These are phyloP conservation scores for Melampsora americana DNA, from an alignment of 1,284 basidiomycete genomes.

Conservation along the genomic window DNA sequence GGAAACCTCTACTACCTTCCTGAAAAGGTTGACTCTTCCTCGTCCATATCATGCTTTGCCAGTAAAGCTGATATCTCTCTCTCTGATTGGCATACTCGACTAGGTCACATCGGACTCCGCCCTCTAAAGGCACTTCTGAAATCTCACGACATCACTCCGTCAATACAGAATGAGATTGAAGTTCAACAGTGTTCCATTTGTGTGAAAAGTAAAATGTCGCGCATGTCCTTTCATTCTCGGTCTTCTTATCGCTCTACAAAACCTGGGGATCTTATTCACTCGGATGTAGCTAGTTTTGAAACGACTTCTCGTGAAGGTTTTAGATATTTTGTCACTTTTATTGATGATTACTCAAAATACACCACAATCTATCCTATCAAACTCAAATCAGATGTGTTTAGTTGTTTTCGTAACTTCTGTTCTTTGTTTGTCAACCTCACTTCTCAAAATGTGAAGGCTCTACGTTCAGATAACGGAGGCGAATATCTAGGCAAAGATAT, in stretches of 20 bases:
- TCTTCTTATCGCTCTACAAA: background rate
- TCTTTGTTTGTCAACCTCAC: slow-evolving; percentile 49
- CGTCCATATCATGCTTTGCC: too few relatives aligned
- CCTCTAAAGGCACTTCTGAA: slow-evolving; percentile 3
- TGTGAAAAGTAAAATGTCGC: slow-evolving; percentile 12
- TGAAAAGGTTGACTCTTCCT: too few relatives aligned
- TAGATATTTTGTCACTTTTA: background rate
- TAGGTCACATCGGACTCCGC: background rate
- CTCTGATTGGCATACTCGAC: background rate
- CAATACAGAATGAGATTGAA: background rate
- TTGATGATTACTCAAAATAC: slow-evolving; percentile 16
- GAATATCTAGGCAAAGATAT: slow-evolving; percentile 51
- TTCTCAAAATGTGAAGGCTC: slow-evolving; percentile 51
- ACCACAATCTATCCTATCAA: slow-evolving; percentile 8
- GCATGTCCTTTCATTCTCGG: background rate
- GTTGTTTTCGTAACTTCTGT: slow-evolving; percentile 52
- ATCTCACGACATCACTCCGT: background rate
- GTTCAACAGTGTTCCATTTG: slow-evolving; percentile 12
- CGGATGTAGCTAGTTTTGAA: too few relatives aligned
- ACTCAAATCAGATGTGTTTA: slow-evolving; percentile 17
- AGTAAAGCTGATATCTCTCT: too few relatives aligned
- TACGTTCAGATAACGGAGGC: slow-evolving; percentile 54
- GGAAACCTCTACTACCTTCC: slow-evolving; percentile 16
- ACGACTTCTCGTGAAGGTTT: background rate
- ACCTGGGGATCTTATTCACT: background rate